Percentiles rank a stretch among this genome's conserved stretches.
Conservation (phyloP, 495 filamentous ascomycete species). For the Cladorrhinum samala region DNA sequence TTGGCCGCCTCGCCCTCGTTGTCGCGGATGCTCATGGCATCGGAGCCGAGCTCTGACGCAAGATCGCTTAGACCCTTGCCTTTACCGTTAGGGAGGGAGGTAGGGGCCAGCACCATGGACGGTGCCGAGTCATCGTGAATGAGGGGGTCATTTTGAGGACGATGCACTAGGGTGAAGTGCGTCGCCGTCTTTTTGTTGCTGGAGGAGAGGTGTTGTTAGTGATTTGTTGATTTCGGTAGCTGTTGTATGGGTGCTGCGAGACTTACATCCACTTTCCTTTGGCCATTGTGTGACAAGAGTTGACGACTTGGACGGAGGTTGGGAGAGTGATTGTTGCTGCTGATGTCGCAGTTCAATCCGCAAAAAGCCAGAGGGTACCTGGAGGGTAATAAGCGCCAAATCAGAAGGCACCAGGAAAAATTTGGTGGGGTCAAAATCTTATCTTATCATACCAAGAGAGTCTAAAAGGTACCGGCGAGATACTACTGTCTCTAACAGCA, state of each 20-base stretch:
- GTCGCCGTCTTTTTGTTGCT: conserved; percentile 93
- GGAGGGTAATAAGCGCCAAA: no score
- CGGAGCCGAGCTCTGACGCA: conserved; percentile 65
- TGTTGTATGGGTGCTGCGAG: not conserved
- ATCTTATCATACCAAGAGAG: conserved; percentile 23
- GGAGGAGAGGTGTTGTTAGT: conserved; percentile 10
- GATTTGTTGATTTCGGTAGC: not conserved
- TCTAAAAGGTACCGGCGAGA: not conserved
- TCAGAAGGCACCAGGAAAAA: conserved; percentile 24
- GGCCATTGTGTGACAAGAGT: conserved; percentile 56
- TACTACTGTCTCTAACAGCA: not conserved
- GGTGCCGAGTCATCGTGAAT: conserved; percentile 82
- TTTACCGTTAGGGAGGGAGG: conserved; percentile 27
- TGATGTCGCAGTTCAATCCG: not conserved
- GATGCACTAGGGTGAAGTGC: conserved; percentile 89
- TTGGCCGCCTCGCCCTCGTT: conserved; percentile 97
- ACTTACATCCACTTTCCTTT: conserved; percentile 85
- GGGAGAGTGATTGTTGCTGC: not conserved
- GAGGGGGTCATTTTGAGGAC: conserved; percentile 91
- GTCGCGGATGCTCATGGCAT: conserved; percentile 53
- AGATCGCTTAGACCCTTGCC: conserved; percentile 65
- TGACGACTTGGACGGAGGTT: not conserved
- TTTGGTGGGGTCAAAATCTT: conserved; percentile 40
- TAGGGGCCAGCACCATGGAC: conserved; percentile 69
- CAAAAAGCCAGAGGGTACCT: no score